Evolutionary conservation across 2,329 filamentous ascomycete genomes (phyloP), one percentile per base, ranked within the genome.

Genomic region (Exophiala sideris): DNA sequence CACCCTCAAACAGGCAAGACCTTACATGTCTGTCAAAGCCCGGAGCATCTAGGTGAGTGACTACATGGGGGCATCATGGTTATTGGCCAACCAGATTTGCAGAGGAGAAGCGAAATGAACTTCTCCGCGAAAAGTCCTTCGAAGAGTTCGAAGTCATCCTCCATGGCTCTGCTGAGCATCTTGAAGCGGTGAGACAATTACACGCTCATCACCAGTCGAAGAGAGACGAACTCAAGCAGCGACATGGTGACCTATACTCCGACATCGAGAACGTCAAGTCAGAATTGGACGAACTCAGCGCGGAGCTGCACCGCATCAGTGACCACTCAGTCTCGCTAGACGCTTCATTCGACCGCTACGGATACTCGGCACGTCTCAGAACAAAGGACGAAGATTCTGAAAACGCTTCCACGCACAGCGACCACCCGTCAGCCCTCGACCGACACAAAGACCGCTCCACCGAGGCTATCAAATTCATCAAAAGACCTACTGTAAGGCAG

Each of bases 281-380:
- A 7, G 78, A 84, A 58, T 70, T 86, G 9, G 76, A 80, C 53
- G 68, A 68, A 0, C 70, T 85, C n/a, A 73, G 72, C 9, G 60
- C 64, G 1, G 81, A 85, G 65, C 68, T 86, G 5, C 76, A 81
- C 53, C 71, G 75, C 57, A 68, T 85, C 48, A 77, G 73, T 2
- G 76, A 78, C 52, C 79, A 82, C 62, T 74, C 77, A 3, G 76
- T 81, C 4, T 70, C 77, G 14, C 69, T 86, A 18, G 79, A 81
- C 61, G 80, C 81, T 33, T 85, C 80, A 64, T 86, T 86, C 65
- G 76, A 75, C 50, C 82, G 81, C 63, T 86, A 83, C 69, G 83
- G 84, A 1, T 86, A 84, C 64, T 76, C 74, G 45, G 81, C 82
- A 24, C 76, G 80, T 65, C 68, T 86, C 48, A 72, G 81, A 51